Evolutionary conservation across 495 filamentous ascomycete genomes (phyloP).

Genomic region (Aspergillus affinis): DNA sequence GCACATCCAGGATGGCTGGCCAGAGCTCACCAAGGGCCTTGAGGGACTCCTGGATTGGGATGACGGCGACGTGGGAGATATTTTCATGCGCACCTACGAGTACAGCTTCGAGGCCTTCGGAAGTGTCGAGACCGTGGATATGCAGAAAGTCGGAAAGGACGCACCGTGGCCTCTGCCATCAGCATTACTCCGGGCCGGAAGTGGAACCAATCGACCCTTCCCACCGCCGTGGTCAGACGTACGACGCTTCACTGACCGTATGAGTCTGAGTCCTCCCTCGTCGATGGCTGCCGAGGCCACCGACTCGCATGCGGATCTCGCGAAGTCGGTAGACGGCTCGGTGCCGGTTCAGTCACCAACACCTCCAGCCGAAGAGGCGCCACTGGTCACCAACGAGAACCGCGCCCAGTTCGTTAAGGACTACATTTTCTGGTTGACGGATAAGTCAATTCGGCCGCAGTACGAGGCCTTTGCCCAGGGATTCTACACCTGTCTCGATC

Average conservation of each 20-base stretch:
- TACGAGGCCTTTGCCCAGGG: constrained; percentile 77
- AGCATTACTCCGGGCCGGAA: constrained; percentile 2
- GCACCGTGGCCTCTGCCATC: constrained; percentile 36
- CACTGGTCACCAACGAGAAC: constrained; percentile 71
- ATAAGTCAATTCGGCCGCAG: constrained; percentile 73
- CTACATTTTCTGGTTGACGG: constrained; percentile 83
- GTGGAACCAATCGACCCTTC: constrained; percentile 11
- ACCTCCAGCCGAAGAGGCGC: constrained; percentile 33
- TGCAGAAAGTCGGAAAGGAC: constrained; percentile 46
- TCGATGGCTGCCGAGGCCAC: constrained; percentile 27
- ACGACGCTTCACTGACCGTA: constrained; percentile 21
- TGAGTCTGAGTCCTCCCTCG: constrained; percentile 23
- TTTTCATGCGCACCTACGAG: constrained; percentile 79
- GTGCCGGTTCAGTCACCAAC: constrained; percentile 24
- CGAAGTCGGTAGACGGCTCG: constrained; percentile 21
- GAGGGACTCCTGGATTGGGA: constrained; percentile 70
- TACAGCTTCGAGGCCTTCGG: constrained; percentile 76
- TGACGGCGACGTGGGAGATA: constrained; percentile 75
- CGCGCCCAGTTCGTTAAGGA: constrained; percentile 77
- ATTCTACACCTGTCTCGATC: constrained; percentile 75
- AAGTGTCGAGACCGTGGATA: constrained; percentile 52
- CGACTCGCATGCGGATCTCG: constrained; percentile 19
- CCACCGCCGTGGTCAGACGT: constrained; percentile 30
- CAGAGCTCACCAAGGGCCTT: constrained; percentile 70
- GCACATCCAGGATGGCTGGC: constrained; percentile 86